Evolutionary conservation across 306 rosid genomes (phyloP), one percentile per base, ranked within the genome.

Genomic region (Rubus parviflorus): DNA sequence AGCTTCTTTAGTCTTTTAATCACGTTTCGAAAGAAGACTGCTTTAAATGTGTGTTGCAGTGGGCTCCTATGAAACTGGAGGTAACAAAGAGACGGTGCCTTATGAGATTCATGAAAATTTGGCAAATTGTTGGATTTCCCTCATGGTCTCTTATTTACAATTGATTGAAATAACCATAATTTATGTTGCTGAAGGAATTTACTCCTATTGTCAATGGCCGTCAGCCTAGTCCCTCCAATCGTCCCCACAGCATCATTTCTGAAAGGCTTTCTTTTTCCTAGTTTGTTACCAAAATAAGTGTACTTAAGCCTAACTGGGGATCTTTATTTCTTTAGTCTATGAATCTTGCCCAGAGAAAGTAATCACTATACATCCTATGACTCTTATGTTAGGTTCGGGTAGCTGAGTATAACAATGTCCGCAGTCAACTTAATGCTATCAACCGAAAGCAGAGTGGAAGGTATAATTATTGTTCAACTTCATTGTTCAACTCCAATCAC

Each of bases 391-490:
- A 91, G 97, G 93, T 93, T 80, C 97, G 98, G 51, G 89, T 89
- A 72, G 75, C 97, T 25, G 97, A 93, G 88, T 91, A 91, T 66
- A 91, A 83, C 79, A 93, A 88, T 63, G 86, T 91, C 80, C 89
- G 98, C 58, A 86, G 98, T 81, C 96, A 89, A 79, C 93, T 93
- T 60, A 93, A 91, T 82, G 91, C 97, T 79, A 89, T 91, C 85
- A 93, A 91, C 75, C 81, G 93, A 76, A 93, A 93, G 93, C 98
- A 93, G 86, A 89, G 90, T 77, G 98, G 98, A 85, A 93, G 96
- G 98, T 93, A 62, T 30, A 30, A 1, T 51, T 41, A 60, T 43
- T 63, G 19, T 17, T 46, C 67, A 62, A 62, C 41, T 62, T 15
- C 67, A 35, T 14, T 13, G 58, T 40, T 43, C 19, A 19, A 14